Conservation (phyloP, 2,329 filamentous ascomycete genomes). For the Nigrospora sphaerica region DNA sequence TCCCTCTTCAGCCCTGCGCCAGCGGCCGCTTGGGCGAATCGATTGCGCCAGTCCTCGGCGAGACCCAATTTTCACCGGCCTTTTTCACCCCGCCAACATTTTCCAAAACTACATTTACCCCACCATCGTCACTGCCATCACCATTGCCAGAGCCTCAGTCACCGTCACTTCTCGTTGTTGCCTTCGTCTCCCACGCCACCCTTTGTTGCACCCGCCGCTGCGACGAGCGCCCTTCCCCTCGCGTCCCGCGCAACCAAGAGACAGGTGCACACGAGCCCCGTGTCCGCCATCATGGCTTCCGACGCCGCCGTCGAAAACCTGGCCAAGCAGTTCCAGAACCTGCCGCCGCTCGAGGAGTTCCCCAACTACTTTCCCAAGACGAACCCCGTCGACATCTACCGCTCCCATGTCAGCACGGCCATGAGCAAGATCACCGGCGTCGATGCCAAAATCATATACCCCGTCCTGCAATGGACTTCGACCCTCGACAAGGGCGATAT, state of each 20-base stretch:
- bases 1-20: too few species aligned
- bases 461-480: constrained; percentile 69
- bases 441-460: constrained; percentile 64
- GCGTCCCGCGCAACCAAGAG: too few species aligned
- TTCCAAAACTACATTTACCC: constrained; percentile 2
- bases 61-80: constrained; percentile 2
- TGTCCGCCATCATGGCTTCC: constrained; percentile 11
- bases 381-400: constrained; percentile 76
- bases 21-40: too few species aligned
- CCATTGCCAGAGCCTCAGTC: background rate
- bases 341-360: constrained; percentile 29
- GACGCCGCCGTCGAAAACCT: constrained; percentile 12
- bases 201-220: too few species aligned
- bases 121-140: constrained; percentile 3
- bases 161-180: background rate
- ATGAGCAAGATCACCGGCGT: constrained; percentile 64
- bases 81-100: constrained; percentile 7
- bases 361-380: constrained; percentile 56
- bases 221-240: too few species aligned
- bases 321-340: constrained; percentile 13
- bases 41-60: too few species aligned
- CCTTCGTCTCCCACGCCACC: background rate
- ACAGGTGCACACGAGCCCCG: background rate
- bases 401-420: constrained; percentile 65
- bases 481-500: constrained; percentile 79